Percentiles rank a stretch among this genome's conserved stretches.
phyloP scores from a whole-genome alignment of 1,284 basidiomycete genomes.

The Afroboletus lepidellus region DNA sequence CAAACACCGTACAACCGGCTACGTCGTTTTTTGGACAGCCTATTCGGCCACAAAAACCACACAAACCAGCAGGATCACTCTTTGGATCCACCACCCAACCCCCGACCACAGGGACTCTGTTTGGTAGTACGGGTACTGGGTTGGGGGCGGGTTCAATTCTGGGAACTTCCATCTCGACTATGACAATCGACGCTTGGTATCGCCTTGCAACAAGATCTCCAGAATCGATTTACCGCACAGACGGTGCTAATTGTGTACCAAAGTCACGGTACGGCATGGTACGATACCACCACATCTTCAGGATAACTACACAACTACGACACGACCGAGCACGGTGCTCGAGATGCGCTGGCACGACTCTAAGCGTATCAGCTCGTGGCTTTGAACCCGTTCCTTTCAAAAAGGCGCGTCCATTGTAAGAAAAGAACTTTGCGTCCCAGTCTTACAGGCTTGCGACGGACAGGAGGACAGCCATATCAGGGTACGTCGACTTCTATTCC shows the following conservation, averaged over 20 bases:
- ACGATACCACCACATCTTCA: not conserved
- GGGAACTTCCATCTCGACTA: slow-evolving; percentile 18
- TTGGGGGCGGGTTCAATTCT: slow-evolving; percentile 24
- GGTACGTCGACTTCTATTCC: slow-evolving; percentile 50
- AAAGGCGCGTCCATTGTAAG: slow-evolving; percentile 68
- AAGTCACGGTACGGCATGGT: too few relatives aligned
- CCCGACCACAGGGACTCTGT: slow-evolving; percentile 28
- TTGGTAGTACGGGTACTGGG: slow-evolving; percentile 30
- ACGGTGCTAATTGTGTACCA: too few relatives aligned
- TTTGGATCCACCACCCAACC: slow-evolving; percentile 36
- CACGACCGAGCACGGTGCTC: slow-evolving; percentile 51
- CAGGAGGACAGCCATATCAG: slow-evolving; percentile 97
- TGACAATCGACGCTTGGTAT: slow-evolving; percentile 29
- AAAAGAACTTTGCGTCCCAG: slow-evolving; percentile 58
- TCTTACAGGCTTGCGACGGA: slow-evolving; percentile 91
- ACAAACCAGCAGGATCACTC: slow-evolving; percentile 29
- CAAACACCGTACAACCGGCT: slow-evolving; percentile 25
- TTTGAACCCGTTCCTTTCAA: slow-evolving; percentile 81
- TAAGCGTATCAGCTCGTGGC: slow-evolving; percentile 93
- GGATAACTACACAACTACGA: not conserved
- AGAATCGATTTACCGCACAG: slow-evolving; percentile 58
- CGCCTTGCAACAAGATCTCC: slow-evolving; percentile 53
- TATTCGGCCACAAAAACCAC: slow-evolving; percentile 27
- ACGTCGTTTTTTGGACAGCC: slow-evolving; percentile 32
- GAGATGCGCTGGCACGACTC: slow-evolving; percentile 95